Base-by-base conservation (phyloP, 805 yeast species). In the Teunomyces barrocoloradensis region DNA sequence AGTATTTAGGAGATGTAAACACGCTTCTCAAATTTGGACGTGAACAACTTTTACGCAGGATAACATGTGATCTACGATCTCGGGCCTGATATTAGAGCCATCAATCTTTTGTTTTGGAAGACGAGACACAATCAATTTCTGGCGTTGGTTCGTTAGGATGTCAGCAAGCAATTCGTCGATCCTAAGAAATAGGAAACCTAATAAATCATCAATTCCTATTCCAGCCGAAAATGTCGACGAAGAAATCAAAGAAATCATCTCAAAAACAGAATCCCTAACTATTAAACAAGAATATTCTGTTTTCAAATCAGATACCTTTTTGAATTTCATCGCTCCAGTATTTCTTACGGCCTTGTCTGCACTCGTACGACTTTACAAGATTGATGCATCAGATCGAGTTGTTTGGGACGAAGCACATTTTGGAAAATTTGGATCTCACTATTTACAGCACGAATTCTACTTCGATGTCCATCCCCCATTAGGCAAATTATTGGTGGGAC, bases 341-440 rank as follows among this genome's bases (percentile, higher is more conserved):
- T 7, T 44, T 2, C 46, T 53, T 20, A 53, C 56, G n/a, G 30
- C 47, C 5, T 11, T 53, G 3, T 49, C 54, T 27, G 53, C 59
- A 1, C 42, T 42, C 50, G 77, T 83, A 6, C 75, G 94, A 57
- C 73, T 84, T 51, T 77, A 82, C 57, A 74, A 77, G 42, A 82
- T 87, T 43, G 82, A 79, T 18, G 66, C 68, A 28, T 76, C 82
- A 48, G 64, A 78, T 43, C 75, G 73, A 46, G 92, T 87, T 42
- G 85, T 86, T 6, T 87, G 96, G 96, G 96, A 87, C 69, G 96
- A 87, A 65, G 94, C 95, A 5, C 96, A 87, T 72, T 87, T 87
- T 63, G 96, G 94, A 37, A 86, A 85, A 63, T 87, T 87, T 63
- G 95, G 95, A 39, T 84, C 92, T 3, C 82, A 86, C 58, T 87